Conservation (phyloP, 108 stramenopile genomes). For the Nitzschia sp. region DNA sequence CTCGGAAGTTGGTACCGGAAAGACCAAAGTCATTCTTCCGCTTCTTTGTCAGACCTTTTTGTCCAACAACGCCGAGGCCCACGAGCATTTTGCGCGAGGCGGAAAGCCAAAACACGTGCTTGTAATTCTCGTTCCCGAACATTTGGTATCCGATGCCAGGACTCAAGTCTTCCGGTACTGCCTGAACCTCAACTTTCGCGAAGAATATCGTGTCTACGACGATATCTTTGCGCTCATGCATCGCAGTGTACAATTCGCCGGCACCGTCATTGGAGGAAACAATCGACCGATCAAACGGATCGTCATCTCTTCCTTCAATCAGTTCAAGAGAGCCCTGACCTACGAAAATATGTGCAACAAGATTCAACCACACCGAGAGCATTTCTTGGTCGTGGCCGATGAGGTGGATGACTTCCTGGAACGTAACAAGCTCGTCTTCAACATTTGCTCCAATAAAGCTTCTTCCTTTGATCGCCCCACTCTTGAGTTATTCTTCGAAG, state of each 20-base stretch:
- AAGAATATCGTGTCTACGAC: conserved; percentile 37
- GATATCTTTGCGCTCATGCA: conserved; percentile 42
- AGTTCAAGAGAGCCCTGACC: conserved; percentile 37
- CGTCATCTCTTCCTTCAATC: conserved; percentile 38
- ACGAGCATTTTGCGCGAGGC: conserved; percentile 25
- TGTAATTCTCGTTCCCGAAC: conserved; percentile 38
- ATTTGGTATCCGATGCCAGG: conserved; percentile 33
- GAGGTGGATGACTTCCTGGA: conserved; percentile 30
- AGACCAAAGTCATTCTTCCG: conserved; percentile 42
- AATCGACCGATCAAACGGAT: conserved; percentile 27
- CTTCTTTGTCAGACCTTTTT: conserved; percentile 37
- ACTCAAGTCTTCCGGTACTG: conserved; percentile 38
- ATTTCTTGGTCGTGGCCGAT: conserved; percentile 30
- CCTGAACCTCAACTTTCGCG: conserved; percentile 34
- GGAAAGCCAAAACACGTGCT: conserved; percentile 32
- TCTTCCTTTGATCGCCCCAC: conserved; percentile 26
- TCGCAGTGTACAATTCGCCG: conserved; percentile 19
- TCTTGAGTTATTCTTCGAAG: conserved; percentile 35
- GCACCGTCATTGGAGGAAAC: neutral
- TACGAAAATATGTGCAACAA: conserved; percentile 32
- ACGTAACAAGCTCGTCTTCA: conserved; percentile 43
- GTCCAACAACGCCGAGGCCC: conserved; percentile 34
- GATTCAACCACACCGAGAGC: conserved; percentile 27
- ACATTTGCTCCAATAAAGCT: conserved; percentile 40
- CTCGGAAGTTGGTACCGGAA: conserved; percentile 33